phyloP scores from a whole-genome alignment of 108 stramenopile species.

The Skeletonema grethae region DNA sequence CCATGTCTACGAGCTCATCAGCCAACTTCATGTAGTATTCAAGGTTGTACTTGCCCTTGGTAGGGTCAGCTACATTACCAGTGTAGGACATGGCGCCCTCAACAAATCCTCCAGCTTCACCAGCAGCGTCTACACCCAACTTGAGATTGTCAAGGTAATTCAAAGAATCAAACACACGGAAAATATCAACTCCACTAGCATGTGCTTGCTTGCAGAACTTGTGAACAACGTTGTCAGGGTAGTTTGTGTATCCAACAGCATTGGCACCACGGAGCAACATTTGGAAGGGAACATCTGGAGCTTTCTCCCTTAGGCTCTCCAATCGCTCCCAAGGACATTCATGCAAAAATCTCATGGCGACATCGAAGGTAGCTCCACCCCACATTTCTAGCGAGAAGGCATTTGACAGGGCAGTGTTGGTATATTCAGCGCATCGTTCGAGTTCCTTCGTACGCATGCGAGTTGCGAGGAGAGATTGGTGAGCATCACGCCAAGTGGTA shows the following conservation, averaged over 20 bases:
- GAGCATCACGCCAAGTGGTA: slow-evolving; percentile 98
- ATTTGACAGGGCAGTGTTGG: slow-evolving; percentile 67
- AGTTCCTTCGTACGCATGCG: slow-evolving; percentile 92
- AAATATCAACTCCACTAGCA: slow-evolving; percentile 82
- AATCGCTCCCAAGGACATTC: slow-evolving; percentile 90
- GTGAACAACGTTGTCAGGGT: slow-evolving; percentile 87
- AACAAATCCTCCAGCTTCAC: slow-evolving; percentile 78
- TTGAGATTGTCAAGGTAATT: slow-evolving; percentile 87
- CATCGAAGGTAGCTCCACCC: slow-evolving; percentile 98
- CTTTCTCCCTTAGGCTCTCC: slow-evolving; percentile 60
- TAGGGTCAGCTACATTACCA: slow-evolving; percentile 56
- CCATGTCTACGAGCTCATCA: slow-evolving; percentile 62
- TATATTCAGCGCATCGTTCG: slow-evolving; percentile 83
- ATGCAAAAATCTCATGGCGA: slow-evolving; percentile 85
- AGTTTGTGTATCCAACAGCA: slow-evolving; percentile 85
- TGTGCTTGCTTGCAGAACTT: slow-evolving; percentile 79
- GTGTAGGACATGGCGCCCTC: slow-evolving; percentile 85
- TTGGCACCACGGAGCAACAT: slow-evolving; percentile 90
- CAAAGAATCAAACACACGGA: slow-evolving; percentile 90
- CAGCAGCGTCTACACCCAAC: slow-evolving; percentile 85
- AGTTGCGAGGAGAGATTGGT: slow-evolving; percentile 96
- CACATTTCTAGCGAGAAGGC: slow-evolving; percentile 93
- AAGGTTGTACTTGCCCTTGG: slow-evolving; percentile 69
- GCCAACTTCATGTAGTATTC: slow-evolving; percentile 84
- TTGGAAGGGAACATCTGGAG: slow-evolving; percentile 83